phyloP scores from a whole-genome alignment of 768 basidiomycete species.

The Suillus subaureus region DNA sequence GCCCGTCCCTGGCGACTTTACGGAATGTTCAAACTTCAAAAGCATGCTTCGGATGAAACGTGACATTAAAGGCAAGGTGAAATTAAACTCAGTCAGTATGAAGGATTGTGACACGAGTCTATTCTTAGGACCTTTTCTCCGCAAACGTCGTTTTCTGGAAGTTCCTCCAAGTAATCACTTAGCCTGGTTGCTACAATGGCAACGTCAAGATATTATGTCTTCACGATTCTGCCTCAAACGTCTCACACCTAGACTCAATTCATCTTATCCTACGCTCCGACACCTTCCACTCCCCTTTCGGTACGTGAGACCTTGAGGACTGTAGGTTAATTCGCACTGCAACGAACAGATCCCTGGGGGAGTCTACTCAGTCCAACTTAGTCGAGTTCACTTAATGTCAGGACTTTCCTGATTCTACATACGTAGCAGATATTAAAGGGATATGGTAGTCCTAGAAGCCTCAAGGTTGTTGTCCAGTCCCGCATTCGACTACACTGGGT shows the following conservation, averaged over 20 bases:
- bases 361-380: background rate
- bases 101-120: slow-evolving; percentile 1
- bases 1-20: too few species aligned
- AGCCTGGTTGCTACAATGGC: slow-evolving; percentile 5
- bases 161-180: slow-evolving; percentile 6
- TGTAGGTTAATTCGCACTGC: background rate
- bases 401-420: background rate
- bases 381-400: background rate
- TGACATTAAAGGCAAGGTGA: background rate
- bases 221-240: slow-evolving; percentile 7
- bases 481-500: background rate
- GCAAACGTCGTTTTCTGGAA: background rate
- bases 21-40: background rate
- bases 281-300: slow-evolving; percentile 1
- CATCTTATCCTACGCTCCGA: slow-evolving; percentile 1
- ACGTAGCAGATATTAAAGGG: background rate
- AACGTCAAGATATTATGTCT: slow-evolving; percentile 10
- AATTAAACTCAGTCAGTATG: background rate
- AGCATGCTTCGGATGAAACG: background rate
- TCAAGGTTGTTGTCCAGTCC: background rate
- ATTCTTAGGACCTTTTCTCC: background rate
- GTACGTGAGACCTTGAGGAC: slow-evolving; percentile 3
- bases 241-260: background rate
- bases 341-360: too few species aligned
- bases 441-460: background rate